These are phyloP conservation scores for Spergularia marina DNA, from an alignment of 148 eudicot genomes.

Conservation along the genomic window DNA sequence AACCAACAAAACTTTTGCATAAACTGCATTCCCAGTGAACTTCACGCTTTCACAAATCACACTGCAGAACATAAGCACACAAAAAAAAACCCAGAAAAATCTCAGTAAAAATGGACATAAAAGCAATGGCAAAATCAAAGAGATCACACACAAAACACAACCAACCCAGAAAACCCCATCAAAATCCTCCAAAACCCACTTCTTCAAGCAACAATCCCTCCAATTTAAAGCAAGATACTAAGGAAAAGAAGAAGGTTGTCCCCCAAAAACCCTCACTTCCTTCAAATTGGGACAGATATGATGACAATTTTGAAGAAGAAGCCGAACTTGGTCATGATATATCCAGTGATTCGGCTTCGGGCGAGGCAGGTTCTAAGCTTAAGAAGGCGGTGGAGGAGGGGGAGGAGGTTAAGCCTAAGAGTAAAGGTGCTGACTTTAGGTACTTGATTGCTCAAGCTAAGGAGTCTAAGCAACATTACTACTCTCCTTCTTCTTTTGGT, in stretches of 20 bases:
- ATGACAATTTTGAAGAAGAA: conserved; percentile 13
- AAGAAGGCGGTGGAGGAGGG: conserved; percentile 28
- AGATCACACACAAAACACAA: conserved; percentile 41
- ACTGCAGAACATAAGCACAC: background rate
- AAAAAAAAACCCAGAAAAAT: background rate
- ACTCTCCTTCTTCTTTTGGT: conserved; percentile 39
- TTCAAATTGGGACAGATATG: conserved; percentile 43
- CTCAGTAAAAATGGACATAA: conserved; percentile 26
- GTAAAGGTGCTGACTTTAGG: conserved; percentile 80
- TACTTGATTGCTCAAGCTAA: conserved; percentile 66
- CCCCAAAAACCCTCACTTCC: conserved; percentile 30
- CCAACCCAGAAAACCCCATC: conserved; percentile 37
- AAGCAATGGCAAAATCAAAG: conserved; percentile 50
- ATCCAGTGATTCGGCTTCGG: conserved; percentile 22
- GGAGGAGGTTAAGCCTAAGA: conserved; percentile 53
- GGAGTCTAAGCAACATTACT: conserved; percentile 33
- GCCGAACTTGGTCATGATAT: background rate
- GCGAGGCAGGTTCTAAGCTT: conserved; percentile 15
- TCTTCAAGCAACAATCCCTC: conserved; percentile 19
- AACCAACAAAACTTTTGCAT: no score
- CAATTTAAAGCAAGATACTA: conserved; percentile 18
- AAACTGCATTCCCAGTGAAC: no score
- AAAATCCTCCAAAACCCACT: conserved; percentile 19
- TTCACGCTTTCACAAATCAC: no score
- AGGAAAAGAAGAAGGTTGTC: conserved; percentile 11